Evolutionary conservation across 768 basidiomycete genomes (phyloP), one percentile per base, ranked within the genome.

Genomic region (Termitomyces eurrhizus): DNA sequence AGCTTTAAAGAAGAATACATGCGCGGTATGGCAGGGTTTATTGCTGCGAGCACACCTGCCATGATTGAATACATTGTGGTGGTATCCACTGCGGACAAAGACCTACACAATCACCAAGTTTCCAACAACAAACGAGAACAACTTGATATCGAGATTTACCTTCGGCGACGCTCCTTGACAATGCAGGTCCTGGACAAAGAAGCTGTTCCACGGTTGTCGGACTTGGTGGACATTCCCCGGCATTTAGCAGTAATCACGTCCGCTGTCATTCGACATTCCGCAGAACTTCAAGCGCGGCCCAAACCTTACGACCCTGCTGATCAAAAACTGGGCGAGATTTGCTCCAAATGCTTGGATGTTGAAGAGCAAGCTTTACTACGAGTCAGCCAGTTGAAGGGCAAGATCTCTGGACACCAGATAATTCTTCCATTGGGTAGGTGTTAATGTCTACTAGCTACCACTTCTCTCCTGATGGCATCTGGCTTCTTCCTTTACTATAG

Each of bases 41-140:
- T 93, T 9, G 76, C 78, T 45, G 82, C 84, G 41, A 89, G 83
- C 65, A 65, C 81, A 32, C 77, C 81, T 2, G 82, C 81, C 21
- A 95, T 95, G 89, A 76, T 88, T 57, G 90, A 94, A 62, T 95
- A 94, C 66, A 83, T 92, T 64, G 65, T 78, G 36, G 80, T 83
- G 33, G 84, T 92, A n/a, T 92, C 90, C 8, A 86, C 86, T 0
- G 83, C 83, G 33, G 68, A 69, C 12, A 65, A 67, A 36, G 77
- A 77, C 29, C 63, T 69, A 58, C 59, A 70, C 21, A 63, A 67
- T 62, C 68, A 64, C 67, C 61, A 63, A 50, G 72, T 65, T 56
- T 65, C 68, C 50, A 70, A 70, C 50, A 76, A 79, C 52, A 76
- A 79, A 46, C 82, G 83, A 64, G 81, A 85, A 51, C 80, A 83